Percentiles rank a stretch among this genome's conserved stretches.
phyloP scores from a whole-genome alignment of 345 rosid genomes.

The Mercurialis annua region DNA sequence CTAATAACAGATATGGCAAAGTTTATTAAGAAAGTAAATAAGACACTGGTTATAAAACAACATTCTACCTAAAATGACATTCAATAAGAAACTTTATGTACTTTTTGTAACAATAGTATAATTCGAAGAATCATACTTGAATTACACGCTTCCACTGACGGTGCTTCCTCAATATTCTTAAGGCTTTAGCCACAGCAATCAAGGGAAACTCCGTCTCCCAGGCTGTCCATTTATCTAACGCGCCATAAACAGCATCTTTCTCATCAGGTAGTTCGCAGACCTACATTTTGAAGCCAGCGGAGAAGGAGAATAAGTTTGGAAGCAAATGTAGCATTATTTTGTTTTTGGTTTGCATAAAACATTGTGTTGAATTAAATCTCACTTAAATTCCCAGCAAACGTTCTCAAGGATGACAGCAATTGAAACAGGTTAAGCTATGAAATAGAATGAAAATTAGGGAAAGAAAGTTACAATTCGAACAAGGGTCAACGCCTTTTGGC shows the following conservation, averaged over 20 bases:
- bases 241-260: constrained; percentile 77
- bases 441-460: background rate
- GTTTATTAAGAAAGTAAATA: background rate
- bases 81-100: background rate
- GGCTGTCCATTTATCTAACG: constrained; percentile 77
- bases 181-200: constrained; percentile 71
- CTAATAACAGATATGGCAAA: background rate
- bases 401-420: background rate
- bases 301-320: constrained; percentile 3
- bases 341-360: too few species aligned
- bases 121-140: constrained; percentile 50
- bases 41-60: background rate
- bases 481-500: constrained; percentile 70
- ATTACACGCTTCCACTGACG: constrained; percentile 75
- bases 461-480: constrained; percentile 55
- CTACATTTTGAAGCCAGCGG: constrained; percentile 32
- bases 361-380: background rate
- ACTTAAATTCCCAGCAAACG: background rate
- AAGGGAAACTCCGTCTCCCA: constrained; percentile 89
- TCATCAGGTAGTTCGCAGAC: constrained; percentile 74
- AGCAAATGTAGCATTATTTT: background rate
- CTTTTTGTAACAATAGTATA: too few species aligned
- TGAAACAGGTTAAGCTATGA: background rate
- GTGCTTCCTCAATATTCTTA: constrained; percentile 56
- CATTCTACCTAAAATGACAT: background rate